Base-by-base conservation (phyloP, 768 basidiomycete genomes). In the Suillus subluteus region DNA sequence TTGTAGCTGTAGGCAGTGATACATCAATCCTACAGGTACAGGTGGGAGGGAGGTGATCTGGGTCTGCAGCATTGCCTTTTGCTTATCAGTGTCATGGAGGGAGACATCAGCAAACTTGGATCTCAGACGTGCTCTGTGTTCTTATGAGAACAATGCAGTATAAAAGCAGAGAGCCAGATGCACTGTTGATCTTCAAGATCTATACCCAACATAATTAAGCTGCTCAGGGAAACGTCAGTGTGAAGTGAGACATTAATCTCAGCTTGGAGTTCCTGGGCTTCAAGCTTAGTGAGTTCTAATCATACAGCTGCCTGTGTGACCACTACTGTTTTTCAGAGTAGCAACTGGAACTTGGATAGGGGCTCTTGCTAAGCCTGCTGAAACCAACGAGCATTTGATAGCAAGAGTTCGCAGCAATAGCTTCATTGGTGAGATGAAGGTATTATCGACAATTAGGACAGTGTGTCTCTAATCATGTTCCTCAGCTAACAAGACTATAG, bases 101-200 rank as follows among this genome's bases (percentile, higher is more conserved):
- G 35, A 35, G 56, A 58, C 56, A 32, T 58, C 9, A 8, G 56
- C 59, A 35, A 62, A 21, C 12, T 23, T 26, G 1, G 26, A 26
- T 26, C 59, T 40, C 18, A 62, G 5, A 23, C 11, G 59, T 3
- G n/a, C 38, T 18, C 59, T 62, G n/a, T 26, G n/a, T 15, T n/a
- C 2, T 16, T 8, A 23, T 61, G 15, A 62, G 59, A n/a, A 62
- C 15, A 23, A 48, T 12, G 4, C 5, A 23, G 46, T 48, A 13
- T 5, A 5, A 23, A 18, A 32, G n/a, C 9, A 26, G 12, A 32
- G 30, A 32, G 30, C 30, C 30, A 11, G n/a, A 65, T 40, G 26
- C 30, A 65, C 71, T 73, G 72, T 32, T 67, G 58, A 46, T 65
- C 69, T 64, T 73, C 70, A 9, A 71, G 62, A 63, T 71, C 62